Percentiles rank a stretch among this genome's conserved stretches.
phyloP scores from a whole-genome alignment of 192 early-diverging fungal genomes.

The Jimgerdemannia lactiflua region DNA sequence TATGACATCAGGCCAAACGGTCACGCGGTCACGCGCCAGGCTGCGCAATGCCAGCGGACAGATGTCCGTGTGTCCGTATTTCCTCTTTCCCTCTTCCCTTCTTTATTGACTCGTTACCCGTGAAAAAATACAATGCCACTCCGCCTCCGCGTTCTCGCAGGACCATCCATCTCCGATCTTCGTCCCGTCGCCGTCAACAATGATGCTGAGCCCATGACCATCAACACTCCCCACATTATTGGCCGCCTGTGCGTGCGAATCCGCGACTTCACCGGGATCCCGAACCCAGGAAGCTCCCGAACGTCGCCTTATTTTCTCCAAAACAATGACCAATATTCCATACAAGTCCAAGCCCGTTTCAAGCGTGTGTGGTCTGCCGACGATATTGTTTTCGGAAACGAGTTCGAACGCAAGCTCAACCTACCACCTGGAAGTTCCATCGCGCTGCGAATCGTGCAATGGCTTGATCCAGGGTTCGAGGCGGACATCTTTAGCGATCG shows the following conservation, averaged over 20 bases:
- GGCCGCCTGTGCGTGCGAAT: slow-evolving; percentile 68
- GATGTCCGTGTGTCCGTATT: too few relatives aligned
- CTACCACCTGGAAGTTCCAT: slow-evolving; percentile 69
- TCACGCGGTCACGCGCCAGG: too few relatives aligned
- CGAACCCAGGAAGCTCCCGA: slow-evolving; percentile 4
- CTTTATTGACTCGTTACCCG: too few relatives aligned
- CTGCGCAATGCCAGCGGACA: too few relatives aligned
- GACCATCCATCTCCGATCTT: slow-evolving; percentile 32
- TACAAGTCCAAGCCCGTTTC: slow-evolving; percentile 74
- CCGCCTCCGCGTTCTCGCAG: slow-evolving; percentile 33
- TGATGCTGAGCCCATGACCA: slow-evolving; percentile 55
- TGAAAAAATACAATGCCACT: background rate
- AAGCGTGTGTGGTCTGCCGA: slow-evolving; percentile 60
- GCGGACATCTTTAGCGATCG: slow-evolving; percentile 65
- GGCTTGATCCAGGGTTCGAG: slow-evolving; percentile 75
- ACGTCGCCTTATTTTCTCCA: slow-evolving; percentile 58
- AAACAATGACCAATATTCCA: slow-evolving; percentile 58
- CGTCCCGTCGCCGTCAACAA: slow-evolving; percentile 53
- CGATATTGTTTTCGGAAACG: slow-evolving; percentile 75
- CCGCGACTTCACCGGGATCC: slow-evolving; percentile 55
- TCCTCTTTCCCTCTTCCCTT: too few relatives aligned
- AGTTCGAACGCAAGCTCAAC: slow-evolving; percentile 66
- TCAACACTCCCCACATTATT: slow-evolving; percentile 62
- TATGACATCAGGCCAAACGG: too few relatives aligned
- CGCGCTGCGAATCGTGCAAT: slow-evolving; percentile 69